Base-by-base conservation (phyloP, 371 early-diverging fungal genomes). In the Mortierella sp. region DNA sequence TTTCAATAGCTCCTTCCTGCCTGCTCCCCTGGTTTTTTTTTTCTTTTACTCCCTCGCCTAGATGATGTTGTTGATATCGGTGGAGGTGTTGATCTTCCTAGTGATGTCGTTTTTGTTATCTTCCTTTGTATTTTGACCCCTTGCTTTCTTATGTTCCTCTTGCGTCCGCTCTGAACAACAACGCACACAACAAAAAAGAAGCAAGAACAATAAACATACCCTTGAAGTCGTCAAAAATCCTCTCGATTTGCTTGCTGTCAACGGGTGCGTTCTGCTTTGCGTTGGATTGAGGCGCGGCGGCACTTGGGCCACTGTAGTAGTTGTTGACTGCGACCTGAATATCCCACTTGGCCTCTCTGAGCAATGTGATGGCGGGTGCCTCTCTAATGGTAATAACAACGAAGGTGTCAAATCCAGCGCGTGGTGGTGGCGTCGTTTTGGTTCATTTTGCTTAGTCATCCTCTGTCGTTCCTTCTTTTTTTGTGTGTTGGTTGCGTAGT, bases 161-260 rank as follows among this genome's bases (percentile, higher is more conserved):
- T 34, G 5, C 34, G 19, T 31, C 34, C 10, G 6, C 61, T 61
- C 34, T 31, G 37, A 34, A 34, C 61, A 61, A 34, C 2, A 8
- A 14, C 31, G 19, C 57, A 57, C 26, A 4, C 54, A 57, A 57
- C 11, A 26, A 6, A 19, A 64, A 78, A 44, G 11, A 10, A 16
- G 48, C 55, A 59, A 51, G 19, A 57, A 46, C 59, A 54, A 10
- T 61, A 9, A 61, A 37, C 5, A 34, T 81, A 92, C 95, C 94
- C 90, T 93, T 92, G 86, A 95, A 96, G 73, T 90, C 88, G 51
- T 94, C 91, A 88, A 95, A 96, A 51, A 94, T 87, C 61, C 86
- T 80, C 83, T 78, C 78, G 78, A 77, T 89, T 81, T 70, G 88
- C 83, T 78, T 77, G 37, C 28, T 57, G 31, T 71, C 70, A 24